A percentile compares a stretch with the other conserved stretches of the same genome.
phyloP scores from a whole-genome alignment of 2,329 filamentous ascomycete genomes.

The Ophiocordyceps australis region DNA sequence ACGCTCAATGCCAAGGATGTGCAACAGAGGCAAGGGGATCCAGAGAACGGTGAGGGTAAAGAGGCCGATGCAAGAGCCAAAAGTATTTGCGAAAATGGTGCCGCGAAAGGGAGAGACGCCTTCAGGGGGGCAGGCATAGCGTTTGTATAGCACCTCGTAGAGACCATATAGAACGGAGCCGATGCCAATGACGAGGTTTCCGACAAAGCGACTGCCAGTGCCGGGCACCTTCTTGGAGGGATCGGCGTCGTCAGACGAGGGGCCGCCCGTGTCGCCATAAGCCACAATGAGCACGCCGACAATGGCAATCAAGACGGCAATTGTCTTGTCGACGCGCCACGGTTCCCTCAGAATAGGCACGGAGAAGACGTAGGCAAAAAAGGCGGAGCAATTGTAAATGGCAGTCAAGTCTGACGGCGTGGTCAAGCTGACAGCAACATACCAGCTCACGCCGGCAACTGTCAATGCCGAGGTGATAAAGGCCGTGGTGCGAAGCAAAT shows the following conservation, averaged over 20 bases:
- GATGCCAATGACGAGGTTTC: slow-evolving; percentile 81
- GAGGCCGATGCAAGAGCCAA: slow-evolving; percentile 68
- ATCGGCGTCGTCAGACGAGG: slow-evolving; percentile 18
- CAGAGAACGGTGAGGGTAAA: slow-evolving; percentile 82
- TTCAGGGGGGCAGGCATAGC: slow-evolving; percentile 79
- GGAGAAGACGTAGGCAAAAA: slow-evolving; percentile 95
- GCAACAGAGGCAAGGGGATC: slow-evolving; percentile 76
- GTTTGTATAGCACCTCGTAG: slow-evolving; percentile 95
- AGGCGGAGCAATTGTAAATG: slow-evolving; percentile 98
- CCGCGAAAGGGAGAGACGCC: slow-evolving; percentile 71
- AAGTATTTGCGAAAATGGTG: slow-evolving; percentile 88
- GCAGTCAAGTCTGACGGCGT: slow-evolving; percentile 87
- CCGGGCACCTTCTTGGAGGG: slow-evolving; percentile 1
- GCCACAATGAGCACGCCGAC: slow-evolving; percentile 84
- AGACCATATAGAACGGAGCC: slow-evolving; percentile 89
- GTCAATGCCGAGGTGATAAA: slow-evolving; percentile 76
- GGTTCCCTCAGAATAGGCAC: slow-evolving; percentile 79
- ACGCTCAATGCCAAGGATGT: slow-evolving; percentile 57
- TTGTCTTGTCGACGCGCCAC: slow-evolving; percentile 64
- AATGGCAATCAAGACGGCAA: slow-evolving; percentile 77
- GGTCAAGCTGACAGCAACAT: slow-evolving; percentile 83
- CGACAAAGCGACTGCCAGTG: slow-evolving; percentile 52
- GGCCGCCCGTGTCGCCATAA: slow-evolving; percentile 57
- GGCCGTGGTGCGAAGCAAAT: slow-evolving; percentile 63
- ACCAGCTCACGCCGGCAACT: slow-evolving; percentile 85